Evolutionary conservation across 768 basidiomycete species (phyloP).

Genomic region (Leccinum longicurvipes): DNA sequence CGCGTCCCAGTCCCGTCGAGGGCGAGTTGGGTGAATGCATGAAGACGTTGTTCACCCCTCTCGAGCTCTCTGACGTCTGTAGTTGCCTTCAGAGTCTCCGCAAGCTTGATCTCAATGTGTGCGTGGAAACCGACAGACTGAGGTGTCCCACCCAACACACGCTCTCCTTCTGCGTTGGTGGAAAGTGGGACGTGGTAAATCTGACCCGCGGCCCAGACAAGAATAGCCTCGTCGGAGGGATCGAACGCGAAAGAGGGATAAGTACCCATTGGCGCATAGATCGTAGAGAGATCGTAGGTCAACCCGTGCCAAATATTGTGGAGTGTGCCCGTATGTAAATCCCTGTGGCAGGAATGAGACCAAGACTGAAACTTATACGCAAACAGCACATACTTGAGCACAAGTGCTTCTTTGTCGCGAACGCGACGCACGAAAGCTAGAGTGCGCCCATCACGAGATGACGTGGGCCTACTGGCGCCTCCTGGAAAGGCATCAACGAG

Average conservation of each 20-base stretch:
- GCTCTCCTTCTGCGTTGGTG: constrained; percentile 43
- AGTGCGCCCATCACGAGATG: constrained; percentile 65
- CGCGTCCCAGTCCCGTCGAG: constrained; percentile 51
- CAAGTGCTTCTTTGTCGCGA: constrained; percentile 68
- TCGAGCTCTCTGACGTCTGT: constrained; percentile 56
- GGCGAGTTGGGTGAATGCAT: constrained; percentile 59
- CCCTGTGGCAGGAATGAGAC: constrained; percentile 38
- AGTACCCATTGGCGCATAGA: constrained; percentile 77
- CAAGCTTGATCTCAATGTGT: constrained; percentile 59
- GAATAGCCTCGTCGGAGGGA: constrained; percentile 34
- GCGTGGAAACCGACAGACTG: constrained; percentile 56
- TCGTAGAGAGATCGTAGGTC: constrained; percentile 58
- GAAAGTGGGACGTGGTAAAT: constrained; percentile 59
- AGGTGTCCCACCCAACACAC: constrained; percentile 38
- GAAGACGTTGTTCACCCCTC: constrained; percentile 52
- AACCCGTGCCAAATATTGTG: constrained; percentile 66
- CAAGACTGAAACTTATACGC: background rate
- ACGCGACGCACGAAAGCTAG: constrained; percentile 74
- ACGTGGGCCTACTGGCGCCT: constrained; percentile 69
- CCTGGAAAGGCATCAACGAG: constrained; percentile 60
- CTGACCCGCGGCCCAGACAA: constrained; percentile 74
- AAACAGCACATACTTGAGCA: constrained; percentile 53
- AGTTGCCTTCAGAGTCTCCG: constrained; percentile 49
- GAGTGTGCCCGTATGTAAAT: constrained; percentile 62
- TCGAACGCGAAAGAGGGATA: constrained; percentile 71